phyloP scores from a whole-genome alignment of 1,284 basidiomycete genomes.

The Leccinum griseonigrum region DNA sequence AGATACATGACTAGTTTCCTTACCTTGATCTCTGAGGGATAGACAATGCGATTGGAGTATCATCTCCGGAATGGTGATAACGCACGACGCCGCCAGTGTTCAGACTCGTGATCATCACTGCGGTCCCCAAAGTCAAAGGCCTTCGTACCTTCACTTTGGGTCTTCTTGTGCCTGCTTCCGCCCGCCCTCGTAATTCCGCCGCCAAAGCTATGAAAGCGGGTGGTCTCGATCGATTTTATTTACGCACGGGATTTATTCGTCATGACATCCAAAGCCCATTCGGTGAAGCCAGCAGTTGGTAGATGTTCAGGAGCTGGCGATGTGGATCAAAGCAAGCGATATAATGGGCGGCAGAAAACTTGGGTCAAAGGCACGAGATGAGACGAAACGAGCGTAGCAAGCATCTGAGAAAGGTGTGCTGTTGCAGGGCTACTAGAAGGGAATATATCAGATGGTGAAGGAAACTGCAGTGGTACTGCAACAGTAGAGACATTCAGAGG shows the following conservation, averaged over 20 bases:
- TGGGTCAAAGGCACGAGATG: conserved; percentile 51
- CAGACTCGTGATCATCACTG: conserved; percentile 12
- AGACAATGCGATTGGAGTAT: conserved; percentile 17
- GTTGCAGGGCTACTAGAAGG: conserved; percentile 13
- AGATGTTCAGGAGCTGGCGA: conserved; percentile 17
- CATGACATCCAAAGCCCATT: conserved; percentile 27
- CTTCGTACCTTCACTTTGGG: conserved; percentile 28
- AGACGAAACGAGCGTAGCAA: conserved; percentile 22
- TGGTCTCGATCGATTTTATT: conserved; percentile 16
- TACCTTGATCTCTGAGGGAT: conserved; percentile 28
- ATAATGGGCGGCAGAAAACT: conserved; percentile 43
- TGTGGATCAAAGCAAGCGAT: conserved; percentile 38
- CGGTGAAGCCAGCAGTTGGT: conserved; percentile 29
- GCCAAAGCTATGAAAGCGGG: conserved; percentile 1
- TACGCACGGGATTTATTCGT: conserved; percentile 18
- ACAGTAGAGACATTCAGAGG: conserved; percentile 16
- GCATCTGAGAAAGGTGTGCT: conserved; percentile 21
- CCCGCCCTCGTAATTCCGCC: neutral
- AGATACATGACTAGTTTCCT: neutral
- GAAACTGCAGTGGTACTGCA: conserved; percentile 12
- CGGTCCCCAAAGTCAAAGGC: conserved; percentile 32
- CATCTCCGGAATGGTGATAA: conserved; percentile 23
- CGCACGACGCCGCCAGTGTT: conserved; percentile 16
- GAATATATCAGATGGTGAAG: conserved; percentile 19
- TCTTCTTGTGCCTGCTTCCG: conserved; percentile 15